A percentile compares a stretch with the other conserved stretches of the same genome.
These are phyloP conservation scores for Nitzschia sp. DNA, from an alignment of 108 stramenopile genomes.

Conservation along the genomic window DNA sequence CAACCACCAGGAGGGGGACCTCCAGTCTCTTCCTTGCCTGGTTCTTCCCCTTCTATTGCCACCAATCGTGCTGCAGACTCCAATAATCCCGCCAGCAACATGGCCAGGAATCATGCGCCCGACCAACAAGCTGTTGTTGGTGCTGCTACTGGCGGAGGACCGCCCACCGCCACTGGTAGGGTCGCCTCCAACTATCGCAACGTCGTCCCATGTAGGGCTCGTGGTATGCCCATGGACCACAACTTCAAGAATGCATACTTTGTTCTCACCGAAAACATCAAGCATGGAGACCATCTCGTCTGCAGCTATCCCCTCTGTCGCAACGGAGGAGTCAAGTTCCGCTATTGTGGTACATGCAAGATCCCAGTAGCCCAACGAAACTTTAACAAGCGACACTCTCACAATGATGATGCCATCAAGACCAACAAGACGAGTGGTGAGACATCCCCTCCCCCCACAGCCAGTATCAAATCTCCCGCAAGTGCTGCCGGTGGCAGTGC, in stretches of 20 bases:
- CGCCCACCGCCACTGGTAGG: too few relatives aligned
- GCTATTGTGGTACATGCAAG: conserved; percentile 47
- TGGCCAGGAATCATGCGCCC: too few relatives aligned
- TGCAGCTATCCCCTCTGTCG: conserved; percentile 12
- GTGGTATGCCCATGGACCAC: conserved; percentile 78
- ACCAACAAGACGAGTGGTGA: not conserved
- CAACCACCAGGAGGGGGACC: too few relatives aligned
- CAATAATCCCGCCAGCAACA: too few relatives aligned
- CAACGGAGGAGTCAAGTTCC: conserved; percentile 13
- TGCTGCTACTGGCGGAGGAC: too few relatives aligned
- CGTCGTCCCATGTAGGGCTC: conserved; percentile 64
- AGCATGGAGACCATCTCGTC: conserved; percentile 1
- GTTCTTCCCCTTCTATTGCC: too few relatives aligned
- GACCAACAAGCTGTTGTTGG: too few relatives aligned
- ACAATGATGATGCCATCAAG: conserved; percentile 25
- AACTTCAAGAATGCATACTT: conserved; percentile 26
- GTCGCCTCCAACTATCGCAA: too few relatives aligned
- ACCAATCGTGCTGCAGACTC: too few relatives aligned
- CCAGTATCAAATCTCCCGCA: not conserved
- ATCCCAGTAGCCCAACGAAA: conserved; percentile 79
- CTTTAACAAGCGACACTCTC: conserved; percentile 72
- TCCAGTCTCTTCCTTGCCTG: too few relatives aligned
- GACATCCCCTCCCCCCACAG: not conserved
- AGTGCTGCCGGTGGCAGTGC: not conserved
- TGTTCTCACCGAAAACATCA: not conserved